Evolutionary conservation across 352 stramenopile genomes (phyloP).

Genomic region (Aphanomyces astaci): DNA sequence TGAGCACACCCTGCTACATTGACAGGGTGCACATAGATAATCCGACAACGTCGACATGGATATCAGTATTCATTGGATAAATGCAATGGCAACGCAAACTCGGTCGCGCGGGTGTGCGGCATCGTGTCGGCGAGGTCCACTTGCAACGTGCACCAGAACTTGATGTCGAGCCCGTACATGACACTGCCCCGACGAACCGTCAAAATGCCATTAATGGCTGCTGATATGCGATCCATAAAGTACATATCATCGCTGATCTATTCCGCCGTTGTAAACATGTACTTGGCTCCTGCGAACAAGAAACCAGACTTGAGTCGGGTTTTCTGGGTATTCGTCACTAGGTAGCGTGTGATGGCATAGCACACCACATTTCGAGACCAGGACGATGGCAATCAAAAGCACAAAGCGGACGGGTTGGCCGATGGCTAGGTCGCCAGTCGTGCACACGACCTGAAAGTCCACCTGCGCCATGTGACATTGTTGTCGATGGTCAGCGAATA

Average conservation of each 20-base stretch:
- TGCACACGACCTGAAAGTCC: slow-evolving; percentile 11
- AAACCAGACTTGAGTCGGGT: not conserved
- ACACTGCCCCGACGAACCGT: not conserved
- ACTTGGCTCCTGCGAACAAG: slow-evolving; percentile 11
- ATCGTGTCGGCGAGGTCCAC: not conserved
- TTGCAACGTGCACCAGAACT: slow-evolving; percentile 10
- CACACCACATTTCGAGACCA: not conserved
- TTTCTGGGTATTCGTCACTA: not conserved
- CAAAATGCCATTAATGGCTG: slow-evolving; percentile 9
- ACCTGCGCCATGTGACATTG: not conserved
- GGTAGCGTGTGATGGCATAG: not conserved
- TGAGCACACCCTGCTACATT: too few species aligned
- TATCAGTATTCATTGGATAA: not conserved
- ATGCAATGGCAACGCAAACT: not conserved
- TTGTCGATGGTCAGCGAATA: not conserved
- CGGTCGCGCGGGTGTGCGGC: not conserved
- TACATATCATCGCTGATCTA: slow-evolving; percentile 6
- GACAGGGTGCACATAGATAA: too few species aligned
- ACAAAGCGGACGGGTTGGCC: not conserved
- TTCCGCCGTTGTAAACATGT: not conserved
- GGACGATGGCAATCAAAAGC: not conserved
- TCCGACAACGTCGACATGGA: too few species aligned
- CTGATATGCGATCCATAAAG: slow-evolving; percentile 15
- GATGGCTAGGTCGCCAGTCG: not conserved
- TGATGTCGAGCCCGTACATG: slow-evolving; percentile 16